Base-by-base conservation (phyloP, 768 basidiomycete species). In the Kondoa malvinella region DNA sequence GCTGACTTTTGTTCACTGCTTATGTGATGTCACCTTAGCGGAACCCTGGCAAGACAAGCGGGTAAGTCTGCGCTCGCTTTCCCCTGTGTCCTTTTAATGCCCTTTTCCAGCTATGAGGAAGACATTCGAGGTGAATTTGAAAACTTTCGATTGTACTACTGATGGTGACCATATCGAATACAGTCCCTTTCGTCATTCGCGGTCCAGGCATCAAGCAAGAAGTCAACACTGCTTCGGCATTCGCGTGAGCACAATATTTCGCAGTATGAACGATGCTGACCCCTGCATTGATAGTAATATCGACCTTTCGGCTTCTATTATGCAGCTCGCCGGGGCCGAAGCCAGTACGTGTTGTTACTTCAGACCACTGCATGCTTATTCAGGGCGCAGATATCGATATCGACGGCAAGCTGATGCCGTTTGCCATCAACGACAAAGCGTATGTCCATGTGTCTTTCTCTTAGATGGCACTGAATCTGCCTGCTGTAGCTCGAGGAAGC, bases 41-140 rank as follows among this genome's bases (percentile, higher is more conserved):
- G 21, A 69, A 70, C 21, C 70, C 73, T 1, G 71, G 72, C 0
- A 74, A 74, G 67, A 73, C 72, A 1, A 59, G 70, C 0, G 68
- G 68, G n/a, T n/a, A n/a, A n/a, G n/a, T n/a, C n/a, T n/a, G n/a
- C n/a, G n/a, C n/a, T n/a, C n/a, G n/a, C n/a, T n/a, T n/a, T n/a
- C n/a, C n/a, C n/a, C n/a, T n/a, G n/a, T n/a, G n/a, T n/a, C n/a
- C n/a, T n/a, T n/a, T n/a, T n/a, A n/a, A n/a, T n/a, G n/a, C n/a
- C n/a, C n/a, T n/a, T n/a, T n/a, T n/a, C n/a, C n/a, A n/a, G n/a
- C 0, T 72, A 70, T 56, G 73, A 74, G 58, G 72, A 73, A 58
- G 73, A 74, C 57, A 71, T 74, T 66, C 59, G 33, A 17, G n/a
- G n/a, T n/a, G n/a, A n/a, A n/a, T n/a, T n/a, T n/a, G n/a, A n/a